These are phyloP conservation scores for Trypanosoma vivax DNA, from an alignment of 208 protist genomes.

Conservation along the genomic window DNA sequence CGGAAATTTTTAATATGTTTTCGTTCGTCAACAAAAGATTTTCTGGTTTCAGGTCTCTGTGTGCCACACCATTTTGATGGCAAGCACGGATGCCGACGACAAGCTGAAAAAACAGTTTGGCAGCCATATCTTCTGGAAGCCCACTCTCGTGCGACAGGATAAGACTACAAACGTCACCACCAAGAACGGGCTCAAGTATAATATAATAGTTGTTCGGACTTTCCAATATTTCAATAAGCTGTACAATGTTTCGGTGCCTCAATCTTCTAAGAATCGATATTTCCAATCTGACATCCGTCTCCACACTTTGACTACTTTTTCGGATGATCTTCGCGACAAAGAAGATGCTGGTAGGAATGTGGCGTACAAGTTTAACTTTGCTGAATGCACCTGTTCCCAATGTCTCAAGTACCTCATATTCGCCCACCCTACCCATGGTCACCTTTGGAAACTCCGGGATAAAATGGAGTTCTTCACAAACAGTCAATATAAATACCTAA, in stretches of 20 bases:
- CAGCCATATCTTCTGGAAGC: conserved; percentile 57
- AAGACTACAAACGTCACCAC: conserved; percentile 77
- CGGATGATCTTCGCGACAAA: conserved; percentile 83
- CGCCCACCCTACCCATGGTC: conserved; percentile 64
- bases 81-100: conserved; percentile 60
- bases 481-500: too few relatives aligned
- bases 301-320: conserved; percentile 57
- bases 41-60: conserved; percentile 93
- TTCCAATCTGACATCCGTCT: conserved; percentile 68
- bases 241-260: conserved; percentile 76
- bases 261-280: conserved; percentile 78
- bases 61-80: conserved; percentile 80
- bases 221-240: conserved; percentile 79
- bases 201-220: conserved; percentile 86
- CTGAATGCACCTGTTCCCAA: conserved; percentile 70
- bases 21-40: conserved; percentile 84
- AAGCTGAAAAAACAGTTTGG: conserved; percentile 67
- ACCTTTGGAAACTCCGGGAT: neutral
- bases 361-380: conserved; percentile 72
- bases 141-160: conserved; percentile 45
- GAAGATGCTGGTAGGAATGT: conserved; percentile 55
- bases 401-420: conserved; percentile 80
- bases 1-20: conserved; percentile 77
- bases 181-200: conserved; percentile 78
- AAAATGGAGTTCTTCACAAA: too few relatives aligned